Evolutionary conservation across 495 filamentous ascomycete species (phyloP).

Genomic region (Umbilicaria muhlenbergii): DNA sequence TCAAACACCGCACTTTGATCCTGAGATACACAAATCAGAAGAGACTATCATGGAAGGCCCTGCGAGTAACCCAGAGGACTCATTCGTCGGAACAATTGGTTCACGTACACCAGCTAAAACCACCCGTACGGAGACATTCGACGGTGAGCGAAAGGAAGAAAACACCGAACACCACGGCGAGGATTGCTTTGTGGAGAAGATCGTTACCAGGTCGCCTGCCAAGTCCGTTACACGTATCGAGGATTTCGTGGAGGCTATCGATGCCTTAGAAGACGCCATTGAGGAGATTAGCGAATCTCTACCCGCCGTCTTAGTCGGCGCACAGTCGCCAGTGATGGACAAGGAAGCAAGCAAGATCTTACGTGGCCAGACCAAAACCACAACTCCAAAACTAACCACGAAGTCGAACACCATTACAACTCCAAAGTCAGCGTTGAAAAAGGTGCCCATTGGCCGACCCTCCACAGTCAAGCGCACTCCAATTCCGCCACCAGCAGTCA

Average conservation of each 20-base stretch:
- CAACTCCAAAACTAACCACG: too few species aligned
- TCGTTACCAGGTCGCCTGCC: conserved; percentile 22
- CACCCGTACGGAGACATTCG: conserved; percentile 2
- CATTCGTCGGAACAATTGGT: conserved; percentile 19
- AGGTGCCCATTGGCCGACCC: too few species aligned
- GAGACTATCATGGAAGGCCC: neutral
- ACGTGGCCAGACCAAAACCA: too few species aligned
- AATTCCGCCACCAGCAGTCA: neutral
- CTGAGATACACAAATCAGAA: neutral
- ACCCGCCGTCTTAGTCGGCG: conserved; percentile 4
- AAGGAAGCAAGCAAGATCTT: neutral
- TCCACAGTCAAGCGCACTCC: neutral
- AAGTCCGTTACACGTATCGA: conserved; percentile 40
- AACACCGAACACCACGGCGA: neutral
- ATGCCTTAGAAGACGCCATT: conserved; percentile 51
- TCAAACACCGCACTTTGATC: neutral
- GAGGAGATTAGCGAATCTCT: conserved; percentile 32
- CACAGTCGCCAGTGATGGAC: conserved; percentile 1
- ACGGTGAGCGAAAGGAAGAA: conserved; percentile 2
- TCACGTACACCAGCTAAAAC: conserved; percentile 21
- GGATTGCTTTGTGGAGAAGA: conserved; percentile 26
- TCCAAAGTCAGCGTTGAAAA: too few species aligned
- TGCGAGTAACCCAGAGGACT: conserved; percentile 11
- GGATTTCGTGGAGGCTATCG: conserved; percentile 52
- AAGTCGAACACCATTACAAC: too few species aligned